phyloP scores from a whole-genome alignment of 2,329 filamentous ascomycete species.

The Botrytis pseudocinerea region DNA sequence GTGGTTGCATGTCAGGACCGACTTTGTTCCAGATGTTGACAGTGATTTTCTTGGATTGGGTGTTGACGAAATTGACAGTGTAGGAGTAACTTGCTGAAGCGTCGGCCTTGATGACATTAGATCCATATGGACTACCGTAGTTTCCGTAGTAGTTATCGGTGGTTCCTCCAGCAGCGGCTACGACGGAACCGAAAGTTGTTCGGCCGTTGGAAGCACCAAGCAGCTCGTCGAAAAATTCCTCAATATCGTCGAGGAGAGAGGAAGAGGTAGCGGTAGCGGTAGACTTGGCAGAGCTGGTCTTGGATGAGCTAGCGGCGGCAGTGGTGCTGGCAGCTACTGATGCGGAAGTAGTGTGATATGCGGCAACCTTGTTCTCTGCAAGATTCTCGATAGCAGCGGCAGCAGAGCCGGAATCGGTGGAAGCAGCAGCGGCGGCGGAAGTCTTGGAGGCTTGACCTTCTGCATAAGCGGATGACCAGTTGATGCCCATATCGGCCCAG shows the following conservation, averaged over 20 bases:
- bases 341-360: slow-evolving; percentile 13
- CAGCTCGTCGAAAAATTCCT: slow-evolving; percentile 27
- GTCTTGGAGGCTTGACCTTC: slow-evolving; percentile 28
- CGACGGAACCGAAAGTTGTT: slow-evolving; percentile 29
- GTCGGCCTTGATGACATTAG: slow-evolving; percentile 38
- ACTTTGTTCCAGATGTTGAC: slow-evolving; percentile 40
- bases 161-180: slow-evolving; percentile 5
- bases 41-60: slow-evolving; percentile 29
- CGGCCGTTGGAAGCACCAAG: slow-evolving; percentile 34
- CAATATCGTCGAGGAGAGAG: slow-evolving; percentile 14
- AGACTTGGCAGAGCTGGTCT: slow-evolving; percentile 14
- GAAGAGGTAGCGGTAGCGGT: not conserved
- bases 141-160: slow-evolving; percentile 34
- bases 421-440: slow-evolving; percentile 6
- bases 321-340: slow-evolving; percentile 13
- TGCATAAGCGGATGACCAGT: slow-evolving; percentile 36
- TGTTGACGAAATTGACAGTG: slow-evolving; percentile 37
- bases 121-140: slow-evolving; percentile 35
- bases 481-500: slow-evolving; percentile 36
- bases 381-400: not conserved
- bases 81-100: slow-evolving; percentile 30
- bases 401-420: slow-evolving; percentile 10
- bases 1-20: slow-evolving; percentile 21
- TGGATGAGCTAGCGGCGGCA: slow-evolving; percentile 14
- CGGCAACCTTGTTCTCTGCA: not conserved